A percentile compares a stretch with the other conserved stretches of the same genome.
Conservation (phyloP, 2,329 filamentous ascomycete species). For the Ceratocystis cacaofunesta region DNA sequence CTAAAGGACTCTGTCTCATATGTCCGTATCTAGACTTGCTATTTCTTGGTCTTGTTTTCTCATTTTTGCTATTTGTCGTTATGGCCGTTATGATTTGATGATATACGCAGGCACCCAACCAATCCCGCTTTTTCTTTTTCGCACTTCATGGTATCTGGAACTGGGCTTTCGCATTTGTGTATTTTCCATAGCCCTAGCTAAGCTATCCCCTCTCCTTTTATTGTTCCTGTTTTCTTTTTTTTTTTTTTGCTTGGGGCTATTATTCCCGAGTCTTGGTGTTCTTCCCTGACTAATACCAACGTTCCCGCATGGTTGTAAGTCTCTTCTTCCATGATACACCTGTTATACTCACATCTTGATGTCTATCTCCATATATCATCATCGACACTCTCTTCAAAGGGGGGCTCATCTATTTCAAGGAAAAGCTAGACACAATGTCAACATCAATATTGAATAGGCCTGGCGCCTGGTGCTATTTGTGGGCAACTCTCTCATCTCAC, state of each 20-base stretch:
- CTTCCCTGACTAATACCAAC: not conserved
- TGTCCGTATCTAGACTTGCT: not conserved
- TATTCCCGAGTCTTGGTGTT: not conserved
- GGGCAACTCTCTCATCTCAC: too few species aligned
- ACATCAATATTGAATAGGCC: too few species aligned
- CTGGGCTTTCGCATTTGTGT: not conserved
- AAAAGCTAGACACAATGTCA: too few species aligned
- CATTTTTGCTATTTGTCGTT: not conserved
- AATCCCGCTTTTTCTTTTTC: not conserved
- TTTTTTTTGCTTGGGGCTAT: not conserved
- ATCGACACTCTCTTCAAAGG: not conserved
- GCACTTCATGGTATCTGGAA: not conserved
- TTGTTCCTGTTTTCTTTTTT: not conserved
- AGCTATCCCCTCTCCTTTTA: not conserved
- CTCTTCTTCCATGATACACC: not conserved
- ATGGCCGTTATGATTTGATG: not conserved
- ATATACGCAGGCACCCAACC: not conserved
- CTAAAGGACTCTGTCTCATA: not conserved
- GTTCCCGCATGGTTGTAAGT: not conserved
- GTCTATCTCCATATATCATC: not conserved
- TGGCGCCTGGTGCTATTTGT: too few species aligned
- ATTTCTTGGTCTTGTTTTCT: not conserved
- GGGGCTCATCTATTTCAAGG: too few species aligned
- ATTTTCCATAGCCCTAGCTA: not conserved
- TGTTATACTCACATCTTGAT: not conserved